Base-by-base conservation (phyloP, 805 yeast species). In the Candida tallmaniae region DNA sequence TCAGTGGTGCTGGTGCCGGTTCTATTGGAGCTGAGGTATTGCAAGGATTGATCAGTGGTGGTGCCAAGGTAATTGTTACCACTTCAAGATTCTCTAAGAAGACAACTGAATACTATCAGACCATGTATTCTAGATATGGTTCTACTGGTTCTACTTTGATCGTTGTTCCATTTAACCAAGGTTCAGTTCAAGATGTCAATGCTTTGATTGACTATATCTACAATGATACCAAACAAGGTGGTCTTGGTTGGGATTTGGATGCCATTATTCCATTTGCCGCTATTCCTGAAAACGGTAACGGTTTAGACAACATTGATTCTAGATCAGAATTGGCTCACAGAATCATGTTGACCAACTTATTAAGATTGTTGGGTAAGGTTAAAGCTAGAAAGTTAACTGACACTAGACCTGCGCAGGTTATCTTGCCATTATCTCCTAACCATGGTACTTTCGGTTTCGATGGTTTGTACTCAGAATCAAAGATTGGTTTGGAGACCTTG, bases 361-460 rank as follows among this genome's bases (percentile, higher is more conserved):
- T 89, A 62, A 82, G 98, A 66, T 74, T 93, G 51, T 73, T 93
- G 58, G 99, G 99, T 66, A 77, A 75, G 48, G 85, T 93, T 50
- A 88, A 90, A 74, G 60, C 78, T 40, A 84, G 84, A 58, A 93
- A 93, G 70, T 75, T 76, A 48, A 70, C 79, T 32, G 94, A 83
- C 62, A 93, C 98, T 27, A 83, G 99, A 66, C 99, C 99, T 32
- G 97, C 98, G 40, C 97, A 93, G 71, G 95, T 88, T 46, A 78
- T 93, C 50, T 73, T 93, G 56, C 99, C 99, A 52, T 70, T 93
- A 61, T 90, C 97, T 51, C 98, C 99, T 51, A 93, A 93, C 71
- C 99, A 93, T 60, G 99, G 99, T 63, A 88, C 96, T 38, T 93
- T 93, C 52, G 99, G 99, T 59, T 83, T 85, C 48, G 99, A 93